Conservation (phyloP, 768 basidiomycete species). For the Cystofilobasidium ferigula region DNA sequence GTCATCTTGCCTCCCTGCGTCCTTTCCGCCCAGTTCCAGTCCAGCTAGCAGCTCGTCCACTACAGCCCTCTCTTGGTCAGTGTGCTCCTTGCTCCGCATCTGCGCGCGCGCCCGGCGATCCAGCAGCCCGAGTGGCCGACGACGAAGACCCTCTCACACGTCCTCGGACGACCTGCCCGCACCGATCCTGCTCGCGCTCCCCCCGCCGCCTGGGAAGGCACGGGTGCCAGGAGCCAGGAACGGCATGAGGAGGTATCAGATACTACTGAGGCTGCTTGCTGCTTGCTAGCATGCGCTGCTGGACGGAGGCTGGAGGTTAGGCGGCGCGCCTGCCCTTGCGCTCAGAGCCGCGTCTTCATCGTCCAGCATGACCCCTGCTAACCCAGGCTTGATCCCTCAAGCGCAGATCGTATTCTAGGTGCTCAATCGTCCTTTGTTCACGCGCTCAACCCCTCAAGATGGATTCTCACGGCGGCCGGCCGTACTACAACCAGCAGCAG, state of each 20-base stretch:
- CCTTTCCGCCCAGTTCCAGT: no score
- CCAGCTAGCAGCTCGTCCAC: no score
- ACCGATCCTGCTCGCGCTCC: neutral
- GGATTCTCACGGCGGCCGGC: constrained; percentile 6
- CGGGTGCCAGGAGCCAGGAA: neutral
- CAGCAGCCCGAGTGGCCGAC: neutral
- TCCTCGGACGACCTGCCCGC: neutral
- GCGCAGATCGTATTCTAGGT: no score
- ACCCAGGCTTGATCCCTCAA: no score
- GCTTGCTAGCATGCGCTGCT: neutral
- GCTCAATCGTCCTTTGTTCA: neutral
- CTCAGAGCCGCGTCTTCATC: no score
- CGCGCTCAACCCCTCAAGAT: neutral
- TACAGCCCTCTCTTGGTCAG: no score
- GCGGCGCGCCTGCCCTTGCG: neutral
- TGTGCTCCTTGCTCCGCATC: no score
- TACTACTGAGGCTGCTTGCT: constrained; percentile 18
- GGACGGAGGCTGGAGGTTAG: neutral
- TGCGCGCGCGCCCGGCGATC: no score
- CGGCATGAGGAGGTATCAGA: constrained; percentile 22
- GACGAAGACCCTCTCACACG: constrained; percentile 12
- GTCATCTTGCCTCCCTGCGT: no score
- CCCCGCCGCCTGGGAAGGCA: neutral
- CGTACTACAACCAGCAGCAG: neutral
- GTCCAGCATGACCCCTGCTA: no score